Base-by-base conservation (phyloP, 768 basidiomycete species). In the Amanita pallidorosea region DNA sequence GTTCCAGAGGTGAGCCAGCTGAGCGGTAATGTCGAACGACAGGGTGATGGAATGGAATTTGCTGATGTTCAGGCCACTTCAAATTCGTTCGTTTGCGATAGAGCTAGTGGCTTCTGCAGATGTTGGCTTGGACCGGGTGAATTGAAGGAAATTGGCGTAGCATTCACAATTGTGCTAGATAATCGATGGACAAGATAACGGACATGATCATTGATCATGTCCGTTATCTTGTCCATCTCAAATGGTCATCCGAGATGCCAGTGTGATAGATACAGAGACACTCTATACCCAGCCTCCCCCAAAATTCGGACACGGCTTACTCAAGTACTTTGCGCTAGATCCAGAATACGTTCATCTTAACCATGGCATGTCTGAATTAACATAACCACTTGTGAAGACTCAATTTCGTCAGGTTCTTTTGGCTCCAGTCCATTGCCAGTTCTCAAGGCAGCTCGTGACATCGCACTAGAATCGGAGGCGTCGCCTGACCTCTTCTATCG, bases 301-400 rank as follows among this genome's bases (percentile, higher is more conserved):
- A 5, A 45, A 64, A 1, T 84, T 86, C 44, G 85, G 85, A 0
- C 80, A 77, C 57, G 67, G 63, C 5, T 61, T 77, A 56, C 74
- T 70, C 49, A 71, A 74, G 42, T 74, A 76, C 47, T 85, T 76
- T 49, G 70, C 68, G 18, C 72, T 85, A 20, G 76, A 80, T 37
- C 68, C 79, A 4, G 68, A 70, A 36, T 85, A 83, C 52, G 60
- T 80, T 45, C 82, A 85, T 56, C 64, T 87, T 43, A 85, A 87
- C 58, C 70, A 80, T 47, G 84, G 85, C 81, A 47, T 27, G 68
- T 52, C 12, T 12, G 4, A 31, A 31, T 17, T 27, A 12, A 18
- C 3, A 7, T n/a, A 23, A 23, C 20, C 9, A 43, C 40, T n/a
- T 41, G 15, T 20, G 18, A 17, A 38, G 41, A 23, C 37, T 35